phyloP scores from a whole-genome alignment of 106 monocot genomes.

The Dendrobium huoshanense region DNA sequence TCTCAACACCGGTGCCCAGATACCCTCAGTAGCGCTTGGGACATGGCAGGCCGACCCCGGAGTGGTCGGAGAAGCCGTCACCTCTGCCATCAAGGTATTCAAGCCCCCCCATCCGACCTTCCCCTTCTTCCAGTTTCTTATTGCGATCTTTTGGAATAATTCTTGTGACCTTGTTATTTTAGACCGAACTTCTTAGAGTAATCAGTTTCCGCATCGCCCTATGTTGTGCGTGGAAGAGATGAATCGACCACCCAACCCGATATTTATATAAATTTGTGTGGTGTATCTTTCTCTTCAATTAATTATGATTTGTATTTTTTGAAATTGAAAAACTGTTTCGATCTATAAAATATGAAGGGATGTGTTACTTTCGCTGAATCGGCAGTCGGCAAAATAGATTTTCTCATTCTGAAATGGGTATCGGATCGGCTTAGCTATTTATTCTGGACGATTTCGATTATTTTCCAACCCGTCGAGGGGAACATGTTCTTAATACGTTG shows the following conservation, averaged over 20 bases:
- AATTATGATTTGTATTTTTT: too few relatives aligned
- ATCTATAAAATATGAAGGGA: too few relatives aligned
- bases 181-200: background rate
- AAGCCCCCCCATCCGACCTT: background rate
- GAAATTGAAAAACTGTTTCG: too few relatives aligned
- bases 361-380: too few relatives aligned
- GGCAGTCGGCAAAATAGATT: too few relatives aligned
- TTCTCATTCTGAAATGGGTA: too few relatives aligned
- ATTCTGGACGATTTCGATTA: too few relatives aligned
- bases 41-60: slow-evolving; percentile 53
- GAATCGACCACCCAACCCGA: too few relatives aligned
- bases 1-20: slow-evolving; percentile 68
- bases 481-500: too few relatives aligned
- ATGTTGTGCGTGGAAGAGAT: too few relatives aligned
- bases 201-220: background rate
- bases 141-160: background rate
- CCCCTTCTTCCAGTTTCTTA: background rate
- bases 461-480: too few relatives aligned
- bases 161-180: background rate
- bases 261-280: background rate
- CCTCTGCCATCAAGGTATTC: slow-evolving; percentile 47
- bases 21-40: slow-evolving; percentile 54
- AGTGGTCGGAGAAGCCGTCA: slow-evolving; percentile 41
- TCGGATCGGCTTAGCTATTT: too few relatives aligned
- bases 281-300: background rate